These are phyloP conservation scores for Boletus rex-veris DNA, from an alignment of 768 basidiomycete species.

Conservation along the genomic window DNA sequence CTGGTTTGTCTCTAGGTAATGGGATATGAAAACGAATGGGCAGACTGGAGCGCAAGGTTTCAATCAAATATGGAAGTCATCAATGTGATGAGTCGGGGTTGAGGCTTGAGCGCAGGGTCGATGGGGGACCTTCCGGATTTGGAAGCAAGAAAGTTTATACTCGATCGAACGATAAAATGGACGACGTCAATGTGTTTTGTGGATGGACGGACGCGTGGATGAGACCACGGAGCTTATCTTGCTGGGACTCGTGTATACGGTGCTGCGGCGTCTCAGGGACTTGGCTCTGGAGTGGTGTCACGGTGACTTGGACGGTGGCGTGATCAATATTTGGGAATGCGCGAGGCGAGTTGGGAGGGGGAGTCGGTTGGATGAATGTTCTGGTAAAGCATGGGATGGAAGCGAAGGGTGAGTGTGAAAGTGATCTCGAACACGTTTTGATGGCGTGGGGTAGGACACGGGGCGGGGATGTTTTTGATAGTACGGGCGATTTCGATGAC, in stretches of 20 bases:
- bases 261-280: slow-evolving; percentile 28
- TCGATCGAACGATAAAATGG: slow-evolving; percentile 6
- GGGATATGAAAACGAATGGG: slow-evolving; percentile 4
- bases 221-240: slow-evolving; percentile 8
- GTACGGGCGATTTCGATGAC: not conserved
- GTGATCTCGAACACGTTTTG: slow-evolving; percentile 21
- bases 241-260: slow-evolving; percentile 16
- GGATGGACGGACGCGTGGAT: slow-evolving; percentile 15
- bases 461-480: too few relatives aligned
- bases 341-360: not conserved
- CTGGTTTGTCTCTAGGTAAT: not conserved
- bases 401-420: not conserved
- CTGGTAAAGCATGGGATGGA: not conserved
- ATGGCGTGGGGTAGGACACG: slow-evolving; percentile 23
- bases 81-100: not conserved
- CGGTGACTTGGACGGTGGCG: slow-evolving; percentile 9
- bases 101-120: too few relatives aligned
- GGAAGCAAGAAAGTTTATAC: not conserved
- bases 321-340: not conserved
- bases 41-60: not conserved
- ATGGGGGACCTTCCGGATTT: not conserved
- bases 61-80: not conserved
- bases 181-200: slow-evolving; percentile 16
- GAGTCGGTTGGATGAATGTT: not conserved
- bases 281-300: not conserved